Conservation (phyloP, 345 rosid species). For the Raphanus raphanistrum region DNA sequence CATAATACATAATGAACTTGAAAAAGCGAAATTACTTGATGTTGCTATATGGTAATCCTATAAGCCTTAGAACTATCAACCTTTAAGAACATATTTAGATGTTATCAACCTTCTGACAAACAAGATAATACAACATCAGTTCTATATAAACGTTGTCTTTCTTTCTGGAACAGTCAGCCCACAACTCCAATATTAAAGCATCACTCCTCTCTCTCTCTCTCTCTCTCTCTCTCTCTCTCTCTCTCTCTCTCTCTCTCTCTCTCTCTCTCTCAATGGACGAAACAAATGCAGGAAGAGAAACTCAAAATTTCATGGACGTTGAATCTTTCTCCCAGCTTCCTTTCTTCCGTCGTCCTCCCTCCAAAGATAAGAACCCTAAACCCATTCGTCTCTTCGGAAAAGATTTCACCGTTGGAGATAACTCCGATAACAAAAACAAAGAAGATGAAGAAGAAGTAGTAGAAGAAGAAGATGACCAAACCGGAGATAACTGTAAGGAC, state of each 20-base stretch:
- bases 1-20: no score
- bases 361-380: conserved; percentile 42
- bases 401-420: conserved; percentile 45
- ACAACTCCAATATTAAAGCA: conserved; percentile 14
- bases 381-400: conserved; percentile 68
- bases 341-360: conserved; percentile 63
- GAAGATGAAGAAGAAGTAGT: conserved; percentile 22
- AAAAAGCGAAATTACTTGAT: no score
- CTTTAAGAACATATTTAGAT: neutral
- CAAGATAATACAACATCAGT: neutral
- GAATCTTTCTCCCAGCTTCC: conserved; percentile 72
- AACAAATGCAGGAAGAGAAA: conserved; percentile 23
- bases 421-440: conserved; percentile 22
- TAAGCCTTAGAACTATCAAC: neutral
- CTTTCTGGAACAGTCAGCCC: conserved; percentile 25
- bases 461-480: conserved; percentile 10
- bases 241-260: neutral
- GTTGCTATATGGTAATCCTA: no score
- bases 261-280: conserved; percentile 33
- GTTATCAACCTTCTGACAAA: conserved; percentile 23
- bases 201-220: neutral
- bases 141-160: conserved; percentile 26
- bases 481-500: conserved; percentile 10
- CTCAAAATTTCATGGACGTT: conserved; percentile 63
- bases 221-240: no score